A percentile compares a stretch with the other conserved stretches of the same genome.
phyloP scores from a whole-genome alignment of 2,329 filamentous ascomycete species.

The Trichoderma lentiforme region DNA sequence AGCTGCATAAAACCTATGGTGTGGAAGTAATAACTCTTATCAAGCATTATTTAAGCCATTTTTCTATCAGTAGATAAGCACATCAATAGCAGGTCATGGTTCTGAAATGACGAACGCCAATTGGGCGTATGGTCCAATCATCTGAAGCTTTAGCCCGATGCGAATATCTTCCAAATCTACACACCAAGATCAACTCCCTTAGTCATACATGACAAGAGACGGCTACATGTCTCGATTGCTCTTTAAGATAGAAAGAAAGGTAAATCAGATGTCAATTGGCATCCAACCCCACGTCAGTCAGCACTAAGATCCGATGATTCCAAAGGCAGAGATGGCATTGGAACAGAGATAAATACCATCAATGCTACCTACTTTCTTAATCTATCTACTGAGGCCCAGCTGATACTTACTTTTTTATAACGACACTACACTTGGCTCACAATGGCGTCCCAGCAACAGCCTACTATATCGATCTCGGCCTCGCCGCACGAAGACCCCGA shows the following conservation, averaged over 20 bases:
- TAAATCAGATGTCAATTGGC: neutral
- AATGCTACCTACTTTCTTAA: neutral
- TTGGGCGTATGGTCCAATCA: neutral
- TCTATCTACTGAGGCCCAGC: neutral
- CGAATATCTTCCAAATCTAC: neutral
- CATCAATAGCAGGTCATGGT: neutral
- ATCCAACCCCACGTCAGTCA: neutral
- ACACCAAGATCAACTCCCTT: neutral
- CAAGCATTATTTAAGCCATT: neutral
- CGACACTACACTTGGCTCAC: neutral
- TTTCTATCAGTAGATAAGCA: neutral
- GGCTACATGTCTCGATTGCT: neutral
- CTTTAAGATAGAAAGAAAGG: neutral
- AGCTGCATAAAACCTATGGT: neutral
- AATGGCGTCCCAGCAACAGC: neutral
- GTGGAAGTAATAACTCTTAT: neutral
- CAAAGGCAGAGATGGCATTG: neutral
- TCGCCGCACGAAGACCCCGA: neutral
- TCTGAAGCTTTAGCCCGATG: neutral
- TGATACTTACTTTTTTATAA: neutral
- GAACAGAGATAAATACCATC: neutral
- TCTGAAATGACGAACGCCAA: neutral
- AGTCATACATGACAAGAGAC: neutral
- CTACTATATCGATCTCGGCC: neutral
- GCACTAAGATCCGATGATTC: neutral